Evolutionary conservation across 2,329 filamentous ascomycete species (phyloP), one percentile per base, ranked within the genome.

Genomic region (Hyphodiscus sp.): DNA sequence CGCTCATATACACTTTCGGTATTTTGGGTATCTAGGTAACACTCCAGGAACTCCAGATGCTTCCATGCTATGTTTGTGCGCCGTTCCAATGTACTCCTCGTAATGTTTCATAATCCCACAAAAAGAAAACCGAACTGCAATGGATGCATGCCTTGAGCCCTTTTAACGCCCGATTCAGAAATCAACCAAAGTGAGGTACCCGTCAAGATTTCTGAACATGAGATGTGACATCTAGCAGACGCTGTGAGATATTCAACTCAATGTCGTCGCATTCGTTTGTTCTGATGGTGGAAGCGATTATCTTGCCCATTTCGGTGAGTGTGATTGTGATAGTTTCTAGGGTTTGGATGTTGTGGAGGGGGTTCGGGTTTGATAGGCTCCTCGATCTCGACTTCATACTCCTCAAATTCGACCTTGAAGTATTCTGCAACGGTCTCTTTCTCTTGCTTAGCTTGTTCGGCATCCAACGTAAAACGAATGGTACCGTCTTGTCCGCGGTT

Each of bases 401-500:
- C 87, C 60, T 91, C 87, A 63, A 82, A 89, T 64, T 90, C 86
- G 44, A 86, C 80, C 43, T 80, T 81, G 66, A 86, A 89, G 68
- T 85, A 91, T 48, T 79, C 76, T 3, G 78, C 77, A 1, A 91
- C 86, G 13, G 79, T 76, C 13, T 78, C 77, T 62, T 82, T 81
- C 71, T 99, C 94, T 16, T 77, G 76, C 46, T 80, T 78, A 1
- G 91, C 91, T 48, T 86, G 80, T 51, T 86, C 85, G 0, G 85
- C 82, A 59, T 96, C 88, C 47, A 97, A 85, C 70, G 96, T 89
- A 69, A 96, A 97, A 7, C 94, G 82, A 60, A 95, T 83, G 0
- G 92, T 95, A 7, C 87, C 87, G 20, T 89, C 86, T 63, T 78
- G 69, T 71, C 72, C 58, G 68, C 61, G 58, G 18, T 47, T 51